phyloP scores from a whole-genome alignment of 140 eudicot species.

The Flaveria floridana region DNA sequence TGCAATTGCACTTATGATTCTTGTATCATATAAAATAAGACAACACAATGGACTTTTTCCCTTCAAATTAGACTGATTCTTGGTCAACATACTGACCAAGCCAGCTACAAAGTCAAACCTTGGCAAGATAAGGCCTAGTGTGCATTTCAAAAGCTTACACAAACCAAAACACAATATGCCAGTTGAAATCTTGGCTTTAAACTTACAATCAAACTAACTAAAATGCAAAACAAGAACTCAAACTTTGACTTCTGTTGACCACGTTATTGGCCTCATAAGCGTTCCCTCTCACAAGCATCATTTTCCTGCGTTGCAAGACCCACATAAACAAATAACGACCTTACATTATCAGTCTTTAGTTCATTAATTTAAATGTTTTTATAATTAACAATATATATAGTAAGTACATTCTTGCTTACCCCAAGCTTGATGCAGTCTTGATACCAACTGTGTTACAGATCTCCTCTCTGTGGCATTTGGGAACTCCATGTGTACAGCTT shows the following conservation, averaged over 20 bases:
- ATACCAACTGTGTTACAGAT: conserved; percentile 53
- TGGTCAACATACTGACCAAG: conserved; percentile 8
- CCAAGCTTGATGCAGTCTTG: conserved; percentile 73
- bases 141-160: not conserved
- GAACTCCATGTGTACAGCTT: conserved; percentile 56
- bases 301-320: conserved; percentile 29
- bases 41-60: conserved; percentile 11
- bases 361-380: not conserved
- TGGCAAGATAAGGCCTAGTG: not conserved
- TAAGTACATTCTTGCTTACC: conserved; percentile 43
- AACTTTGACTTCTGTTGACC: conserved; percentile 16
- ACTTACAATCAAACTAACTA: conserved; percentile 27
- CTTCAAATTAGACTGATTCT: conserved; percentile 5
- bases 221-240: conserved; percentile 22
- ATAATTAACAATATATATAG: not conserved
- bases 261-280: conserved; percentile 11
- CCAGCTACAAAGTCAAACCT: not conserved
- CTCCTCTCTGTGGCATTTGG: conserved; percentile 66
- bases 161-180: conserved; percentile 22
- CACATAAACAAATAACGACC: not conserved
- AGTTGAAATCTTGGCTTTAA: conserved; percentile 15
- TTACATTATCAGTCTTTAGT: not conserved
- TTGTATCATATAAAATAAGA: not conserved
- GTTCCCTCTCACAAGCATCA: conserved; percentile 29
- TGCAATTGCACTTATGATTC: not conserved